Percentiles rank a stretch among this genome's conserved stretches.
phyloP scores from a whole-genome alignment of 805 yeast species.

The Starmerella stigmatis region DNA sequence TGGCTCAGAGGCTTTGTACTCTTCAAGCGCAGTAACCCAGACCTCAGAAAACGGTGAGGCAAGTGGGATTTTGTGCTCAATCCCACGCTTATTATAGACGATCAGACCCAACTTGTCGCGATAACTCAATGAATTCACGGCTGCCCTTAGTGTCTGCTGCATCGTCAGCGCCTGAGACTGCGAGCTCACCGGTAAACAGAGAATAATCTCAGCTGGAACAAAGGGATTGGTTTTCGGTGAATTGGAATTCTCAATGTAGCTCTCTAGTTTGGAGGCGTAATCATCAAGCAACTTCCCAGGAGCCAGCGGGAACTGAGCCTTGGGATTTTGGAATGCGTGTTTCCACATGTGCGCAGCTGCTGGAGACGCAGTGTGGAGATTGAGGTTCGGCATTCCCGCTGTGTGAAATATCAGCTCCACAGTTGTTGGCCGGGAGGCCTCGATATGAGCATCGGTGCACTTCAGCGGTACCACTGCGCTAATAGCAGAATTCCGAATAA shows the following conservation, averaged over 20 bases:
- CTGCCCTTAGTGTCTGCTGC: constrained; percentile 3
- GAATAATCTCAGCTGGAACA: constrained; percentile 5
- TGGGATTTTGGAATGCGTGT: constrained; percentile 3
- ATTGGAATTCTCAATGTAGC: neutral
- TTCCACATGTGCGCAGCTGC: constrained; percentile 10
- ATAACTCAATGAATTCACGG: neutral
- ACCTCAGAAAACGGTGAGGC: neutral
- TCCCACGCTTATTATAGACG: neutral
- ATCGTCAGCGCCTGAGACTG: neutral
- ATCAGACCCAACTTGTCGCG: constrained; percentile 10
- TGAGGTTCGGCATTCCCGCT: constrained; percentile 2
- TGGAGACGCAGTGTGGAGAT: constrained; percentile 1
- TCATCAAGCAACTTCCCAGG: neutral
- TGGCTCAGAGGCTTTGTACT: too few relatives aligned
- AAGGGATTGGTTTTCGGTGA: neutral
- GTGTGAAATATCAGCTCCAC: neutral
- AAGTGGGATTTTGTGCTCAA: neutral
- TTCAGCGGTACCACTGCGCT: neutral
- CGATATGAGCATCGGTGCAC: neutral
- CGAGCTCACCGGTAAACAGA: constrained; percentile 2
- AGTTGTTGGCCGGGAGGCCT: neutral
- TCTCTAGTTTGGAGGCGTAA: neutral
- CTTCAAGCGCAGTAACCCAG: neutral
- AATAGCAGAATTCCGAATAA: constrained; percentile 2
- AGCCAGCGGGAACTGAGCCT: constrained; percentile 11